Percentiles rank a stretch among this genome's conserved stretches.
phyloP scores from a whole-genome alignment of 192 early-diverging fungal genomes.

The Dissophora ornata region DNA sequence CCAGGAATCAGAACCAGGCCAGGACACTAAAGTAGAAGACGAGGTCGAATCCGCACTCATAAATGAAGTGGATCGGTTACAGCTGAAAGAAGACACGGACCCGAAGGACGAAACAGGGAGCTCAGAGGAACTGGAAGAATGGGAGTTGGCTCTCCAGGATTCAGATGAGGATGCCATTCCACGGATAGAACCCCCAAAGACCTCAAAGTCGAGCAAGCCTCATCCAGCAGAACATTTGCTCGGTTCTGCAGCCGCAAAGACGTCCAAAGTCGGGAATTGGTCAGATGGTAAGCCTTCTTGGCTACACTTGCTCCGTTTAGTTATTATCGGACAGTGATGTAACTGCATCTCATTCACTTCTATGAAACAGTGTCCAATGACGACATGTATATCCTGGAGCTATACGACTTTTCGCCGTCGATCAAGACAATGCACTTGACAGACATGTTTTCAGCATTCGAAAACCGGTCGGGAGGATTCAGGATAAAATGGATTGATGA shows the following conservation, averaged over 20 bases:
- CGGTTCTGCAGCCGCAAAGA: neutral
- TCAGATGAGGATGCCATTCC: constrained; percentile 44
- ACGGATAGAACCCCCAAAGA: constrained; percentile 9
- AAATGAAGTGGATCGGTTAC: constrained; percentile 8
- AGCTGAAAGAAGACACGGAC: neutral
- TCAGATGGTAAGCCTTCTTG: constrained; percentile 34
- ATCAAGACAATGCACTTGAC: constrained; percentile 79
- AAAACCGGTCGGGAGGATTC: constrained; percentile 71
- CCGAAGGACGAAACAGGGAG: constrained; percentile 11
- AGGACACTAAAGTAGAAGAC: neutral
- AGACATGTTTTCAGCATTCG: constrained; percentile 72
- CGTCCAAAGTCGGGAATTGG: constrained; percentile 33
- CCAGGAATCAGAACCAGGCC: neutral
- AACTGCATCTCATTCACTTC: too few relatives aligned
- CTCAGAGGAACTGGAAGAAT: constrained; percentile 44
- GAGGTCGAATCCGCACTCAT: neutral
- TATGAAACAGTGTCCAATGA: constrained; percentile 28
- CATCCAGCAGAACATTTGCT: constrained; percentile 36
- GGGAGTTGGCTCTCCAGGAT: constrained; percentile 38
- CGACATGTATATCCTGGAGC: constrained; percentile 61
- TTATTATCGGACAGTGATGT: too few relatives aligned
- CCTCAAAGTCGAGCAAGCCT: neutral
- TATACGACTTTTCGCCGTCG: constrained; percentile 69
- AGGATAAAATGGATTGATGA: constrained; percentile 81
- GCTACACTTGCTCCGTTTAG: too few relatives aligned